Conservation (phyloP, 1,284 basidiomycete genomes). For the Trichosporon coremiiforme region DNA sequence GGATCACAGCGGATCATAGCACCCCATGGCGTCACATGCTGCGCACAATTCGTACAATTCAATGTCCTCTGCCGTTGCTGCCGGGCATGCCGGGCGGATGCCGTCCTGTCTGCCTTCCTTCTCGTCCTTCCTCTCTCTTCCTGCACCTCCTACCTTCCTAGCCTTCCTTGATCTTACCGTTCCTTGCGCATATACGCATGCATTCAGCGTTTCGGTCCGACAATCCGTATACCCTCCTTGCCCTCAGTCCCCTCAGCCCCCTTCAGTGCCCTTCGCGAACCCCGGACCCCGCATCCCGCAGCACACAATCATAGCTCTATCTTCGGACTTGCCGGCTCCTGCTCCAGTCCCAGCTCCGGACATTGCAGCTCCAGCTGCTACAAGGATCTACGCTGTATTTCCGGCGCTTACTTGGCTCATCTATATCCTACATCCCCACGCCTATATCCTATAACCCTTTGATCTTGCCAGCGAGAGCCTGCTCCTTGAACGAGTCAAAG, state of each 20-base stretch:
- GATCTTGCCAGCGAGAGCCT: conserved; percentile 22
- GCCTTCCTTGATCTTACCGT: no score
- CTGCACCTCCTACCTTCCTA: no score
- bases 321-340: not conserved
- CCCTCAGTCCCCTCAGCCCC: no score
- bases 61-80: not conserved
- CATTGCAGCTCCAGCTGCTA: no score
- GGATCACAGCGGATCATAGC: not conserved
- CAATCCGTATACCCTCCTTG: not conserved
- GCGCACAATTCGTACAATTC: conserved; percentile 6
- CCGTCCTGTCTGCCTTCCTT: not conserved
- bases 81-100: not conserved
- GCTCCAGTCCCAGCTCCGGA: not conserved
- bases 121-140: not conserved
- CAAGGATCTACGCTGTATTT: not conserved
- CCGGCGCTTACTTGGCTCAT: not conserved
- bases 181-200: not conserved
- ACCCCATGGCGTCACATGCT: conserved; percentile 6
- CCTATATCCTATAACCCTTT: not conserved
- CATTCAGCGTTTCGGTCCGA: not conserved
- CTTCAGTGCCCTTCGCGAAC: no score
- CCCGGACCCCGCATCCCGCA: not conserved
- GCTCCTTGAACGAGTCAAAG: conserved; percentile 46
- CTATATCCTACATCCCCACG: not conserved
- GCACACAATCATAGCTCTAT: not conserved